Conservation (phyloP, 2,329 filamentous ascomycete genomes). For the Bertia moriformis region DNA sequence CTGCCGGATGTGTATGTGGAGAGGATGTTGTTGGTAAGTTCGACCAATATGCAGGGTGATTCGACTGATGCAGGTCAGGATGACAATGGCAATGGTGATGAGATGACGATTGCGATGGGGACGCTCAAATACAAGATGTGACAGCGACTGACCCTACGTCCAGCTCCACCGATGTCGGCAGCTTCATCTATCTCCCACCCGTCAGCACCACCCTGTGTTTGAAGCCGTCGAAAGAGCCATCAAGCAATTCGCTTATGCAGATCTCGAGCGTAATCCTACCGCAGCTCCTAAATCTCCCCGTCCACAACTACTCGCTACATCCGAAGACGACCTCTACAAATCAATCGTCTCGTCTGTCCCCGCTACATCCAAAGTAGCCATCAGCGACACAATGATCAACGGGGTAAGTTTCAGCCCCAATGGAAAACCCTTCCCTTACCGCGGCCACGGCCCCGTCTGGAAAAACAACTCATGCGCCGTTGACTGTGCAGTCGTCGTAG, state of each 20-base stretch:
- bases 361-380: not conserved
- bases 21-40: not conserved
- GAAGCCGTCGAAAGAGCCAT: slow-evolving; percentile 11
- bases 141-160: too few species aligned
- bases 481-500: slow-evolving; percentile 17
- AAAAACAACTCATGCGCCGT: slow-evolving; percentile 9
- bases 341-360: not conserved
- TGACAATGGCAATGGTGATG: too few species aligned
- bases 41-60: too few species aligned
- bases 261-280: slow-evolving; percentile 13
- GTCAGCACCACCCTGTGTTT: too few species aligned
- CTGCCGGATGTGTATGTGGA: not conserved
- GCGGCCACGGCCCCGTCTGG: slow-evolving; percentile 14
- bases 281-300: slow-evolving; percentile 5
- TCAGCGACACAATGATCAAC: not conserved
- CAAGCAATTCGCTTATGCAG: slow-evolving; percentile 11
- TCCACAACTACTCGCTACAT: not conserved
- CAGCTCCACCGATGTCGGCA: too few species aligned
- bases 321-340: not conserved
- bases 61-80: not conserved
- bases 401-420: slow-evolving; percentile 4
- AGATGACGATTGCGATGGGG: too few species aligned
- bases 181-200: too few species aligned
- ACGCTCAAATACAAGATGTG: too few species aligned
- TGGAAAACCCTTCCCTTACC: slow-evolving; percentile 9